Evolutionary conservation across 257 asterid genomes (phyloP).

Genomic region (Paraleonurus japonicus): DNA sequence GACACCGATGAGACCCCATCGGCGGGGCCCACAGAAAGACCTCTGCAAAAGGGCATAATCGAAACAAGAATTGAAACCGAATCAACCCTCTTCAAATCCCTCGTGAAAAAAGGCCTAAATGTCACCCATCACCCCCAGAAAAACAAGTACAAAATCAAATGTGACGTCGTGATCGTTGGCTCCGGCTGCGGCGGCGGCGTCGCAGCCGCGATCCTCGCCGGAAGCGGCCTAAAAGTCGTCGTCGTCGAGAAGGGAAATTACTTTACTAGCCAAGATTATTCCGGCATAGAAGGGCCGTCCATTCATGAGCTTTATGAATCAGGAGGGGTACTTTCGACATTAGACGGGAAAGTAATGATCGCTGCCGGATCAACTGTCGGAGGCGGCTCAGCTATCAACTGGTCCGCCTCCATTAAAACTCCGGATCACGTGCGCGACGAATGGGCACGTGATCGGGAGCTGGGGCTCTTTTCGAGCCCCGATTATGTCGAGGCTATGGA

Average conservation of each 20-base stretch:
- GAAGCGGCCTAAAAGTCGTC: constrained; percentile 56
- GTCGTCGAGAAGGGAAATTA: constrained; percentile 63
- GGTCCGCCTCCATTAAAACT: constrained; percentile 78
- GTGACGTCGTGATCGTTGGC: constrained; percentile 66
- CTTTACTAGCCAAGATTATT: constrained; percentile 45
- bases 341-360: constrained; percentile 62
- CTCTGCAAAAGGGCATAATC: constrained; percentile 67
- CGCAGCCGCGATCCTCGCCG: constrained; percentile 58
- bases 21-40: constrained; percentile 34
- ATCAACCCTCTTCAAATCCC: constrained; percentile 28
- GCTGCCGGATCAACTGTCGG: constrained; percentile 91
- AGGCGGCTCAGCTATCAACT: constrained; percentile 90
- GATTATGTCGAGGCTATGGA: constrained; percentile 62
- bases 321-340: constrained; percentile 64
- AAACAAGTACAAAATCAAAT: constrained; percentile 28
- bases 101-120: constrained; percentile 41
- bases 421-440: constrained; percentile 55
- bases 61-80: constrained; percentile 54
- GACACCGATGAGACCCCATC: constrained; percentile 33
- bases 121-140: constrained; percentile 30
- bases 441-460: constrained; percentile 48
- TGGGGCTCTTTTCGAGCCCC: constrained; percentile 40
- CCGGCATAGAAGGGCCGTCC: constrained; percentile 82
- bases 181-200: constrained; percentile 78
- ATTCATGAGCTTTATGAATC: constrained; percentile 57